Evolutionary conservation across 768 basidiomycete genomes (phyloP), one percentile per base, ranked within the genome.

Genomic region (Lactifluus piperatus): DNA sequence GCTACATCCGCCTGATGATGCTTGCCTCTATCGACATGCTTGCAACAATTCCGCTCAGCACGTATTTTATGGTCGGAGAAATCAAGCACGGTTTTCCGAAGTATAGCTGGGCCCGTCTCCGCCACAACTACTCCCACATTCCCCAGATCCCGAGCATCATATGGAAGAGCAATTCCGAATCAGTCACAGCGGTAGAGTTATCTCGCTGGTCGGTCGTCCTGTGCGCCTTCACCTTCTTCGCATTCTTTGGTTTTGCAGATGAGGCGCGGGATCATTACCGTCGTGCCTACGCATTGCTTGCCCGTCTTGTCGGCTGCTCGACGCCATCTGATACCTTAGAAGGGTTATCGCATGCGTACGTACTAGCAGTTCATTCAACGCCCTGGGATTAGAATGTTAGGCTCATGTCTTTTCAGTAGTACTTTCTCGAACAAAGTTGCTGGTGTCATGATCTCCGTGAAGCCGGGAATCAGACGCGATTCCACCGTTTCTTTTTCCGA

Each of bases 221-320:
- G 27, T 73, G 70, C 7, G 71, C 77, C 0, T 68, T 77, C 41
- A 13, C 77, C 4, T 79, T 81, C 66, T 74, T 82, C 58, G 68
- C 58, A 0, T 81, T 82, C 73, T 82, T 83, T 58, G 77, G 81
- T 0, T 79, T 82, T 55, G 77, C 79, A 1, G 65, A 71, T 39
- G 81, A 83, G 51, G 79, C 76, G 16, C 67, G 72, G 36, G 66
- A 59, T 44, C 71, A 76, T 54, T 80, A 80, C 60, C 46, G 52
- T 34, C 51, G 57, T 22, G 65, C 61, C 4, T 66, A 66, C 59
- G 65, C 64, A 18, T 62, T 65, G 4, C 51, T 71, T 47, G 65
- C 64, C 60, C 68, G 68, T 61, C 54, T 64, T 30, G 58, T 73
- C 56, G 70, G 73, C 5, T 46, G 62, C 44, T 56, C 58, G 8